Conservation (phyloP, 1,284 basidiomycete species). For the Trichosporon ovoides region DNA sequence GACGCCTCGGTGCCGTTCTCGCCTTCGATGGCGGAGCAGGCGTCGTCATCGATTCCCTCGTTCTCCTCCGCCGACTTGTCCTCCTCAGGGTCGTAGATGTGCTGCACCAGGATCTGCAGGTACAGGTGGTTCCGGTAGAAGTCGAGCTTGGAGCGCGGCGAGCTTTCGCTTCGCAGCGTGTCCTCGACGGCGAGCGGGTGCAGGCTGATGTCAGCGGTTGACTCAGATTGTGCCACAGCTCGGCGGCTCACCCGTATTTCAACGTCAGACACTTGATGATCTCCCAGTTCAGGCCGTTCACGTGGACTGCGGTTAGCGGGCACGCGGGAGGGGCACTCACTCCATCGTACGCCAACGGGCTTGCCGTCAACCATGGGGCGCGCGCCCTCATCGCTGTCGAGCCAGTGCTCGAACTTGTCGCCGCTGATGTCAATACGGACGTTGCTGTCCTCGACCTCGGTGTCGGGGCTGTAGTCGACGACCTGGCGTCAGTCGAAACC, state of each 20-base stretch:
- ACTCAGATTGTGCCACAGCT: slow-evolving; percentile 2
- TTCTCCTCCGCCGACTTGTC: not conserved
- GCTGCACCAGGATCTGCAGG: slow-evolving; percentile 46
- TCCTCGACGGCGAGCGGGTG: slow-evolving; percentile 49
- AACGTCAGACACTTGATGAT: slow-evolving; percentile 45
- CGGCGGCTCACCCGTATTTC: slow-evolving; percentile 37
- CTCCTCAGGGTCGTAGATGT: slow-evolving; percentile 36
- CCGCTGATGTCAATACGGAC: slow-evolving; percentile 43
- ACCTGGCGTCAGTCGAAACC: slow-evolving; percentile 25
- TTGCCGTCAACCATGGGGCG: slow-evolving; percentile 33
- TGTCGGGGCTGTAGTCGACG: slow-evolving; percentile 44
- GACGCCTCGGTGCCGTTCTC: not conserved
- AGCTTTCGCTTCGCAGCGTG: slow-evolving; percentile 39
- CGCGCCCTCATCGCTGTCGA: slow-evolving; percentile 34
- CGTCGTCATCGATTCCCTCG: not conserved
- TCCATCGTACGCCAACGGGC: slow-evolving; percentile 39
- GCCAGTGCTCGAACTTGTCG: slow-evolving; percentile 38
- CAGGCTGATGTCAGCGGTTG: slow-evolving; percentile 25
- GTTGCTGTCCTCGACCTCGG: slow-evolving; percentile 38
- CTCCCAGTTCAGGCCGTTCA: slow-evolving; percentile 48
- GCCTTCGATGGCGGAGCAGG: not conserved
- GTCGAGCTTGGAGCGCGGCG: slow-evolving; percentile 46
- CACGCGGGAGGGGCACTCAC: slow-evolving; percentile 35
- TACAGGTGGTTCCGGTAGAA: slow-evolving; percentile 48
- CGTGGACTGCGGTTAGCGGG: slow-evolving; percentile 33